Evolutionary conservation across 768 basidiomycete species (phyloP).

Genomic region (Tylopilus plumbeoviolaceoides): DNA sequence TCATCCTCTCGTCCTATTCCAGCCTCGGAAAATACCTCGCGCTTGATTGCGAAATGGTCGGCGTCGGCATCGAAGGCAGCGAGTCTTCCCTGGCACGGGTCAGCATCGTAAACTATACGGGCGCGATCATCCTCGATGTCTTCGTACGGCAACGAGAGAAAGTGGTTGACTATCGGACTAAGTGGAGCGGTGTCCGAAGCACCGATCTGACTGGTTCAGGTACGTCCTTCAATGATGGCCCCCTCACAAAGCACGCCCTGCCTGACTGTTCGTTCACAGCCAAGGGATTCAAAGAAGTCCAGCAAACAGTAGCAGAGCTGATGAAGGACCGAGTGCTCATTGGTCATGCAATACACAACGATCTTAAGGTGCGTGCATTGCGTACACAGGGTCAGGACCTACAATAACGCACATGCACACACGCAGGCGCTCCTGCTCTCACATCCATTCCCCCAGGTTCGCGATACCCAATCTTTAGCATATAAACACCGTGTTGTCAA

Average conservation of each 20-base stretch:
- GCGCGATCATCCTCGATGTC: conserved; percentile 43
- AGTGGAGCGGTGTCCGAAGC: not conserved
- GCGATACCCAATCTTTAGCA: conserved; percentile 68
- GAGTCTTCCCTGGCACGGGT: not conserved
- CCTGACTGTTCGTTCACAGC: conserved; percentile 17
- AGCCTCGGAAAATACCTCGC: not conserved
- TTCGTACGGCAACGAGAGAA: conserved; percentile 25
- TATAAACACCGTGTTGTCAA: conserved; percentile 57
- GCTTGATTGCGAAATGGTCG: not conserved
- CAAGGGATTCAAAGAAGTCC: conserved; percentile 66
- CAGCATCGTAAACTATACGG: not conserved
- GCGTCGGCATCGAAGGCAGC: not conserved
- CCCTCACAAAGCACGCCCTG: not conserved
- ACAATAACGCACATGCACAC: not conserved
- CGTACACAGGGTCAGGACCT: not conserved
- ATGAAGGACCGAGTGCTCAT: conserved; percentile 27
- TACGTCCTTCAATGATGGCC: not conserved
- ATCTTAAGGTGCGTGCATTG: conserved; percentile 56
- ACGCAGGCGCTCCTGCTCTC: conserved; percentile 59
- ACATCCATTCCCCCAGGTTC: conserved; percentile 57
- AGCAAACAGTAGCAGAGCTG: conserved; percentile 70
- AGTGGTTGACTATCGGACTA: conserved; percentile 26
- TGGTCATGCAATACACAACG: conserved; percentile 78
- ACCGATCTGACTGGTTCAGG: not conserved
- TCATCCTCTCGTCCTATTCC: not conserved